A percentile compares a stretch with the other conserved stretches of the same genome.
Evolutionary conservation across 2,329 filamentous ascomycete species (phyloP).

Genomic region (Fusarium euwallaceae): DNA sequence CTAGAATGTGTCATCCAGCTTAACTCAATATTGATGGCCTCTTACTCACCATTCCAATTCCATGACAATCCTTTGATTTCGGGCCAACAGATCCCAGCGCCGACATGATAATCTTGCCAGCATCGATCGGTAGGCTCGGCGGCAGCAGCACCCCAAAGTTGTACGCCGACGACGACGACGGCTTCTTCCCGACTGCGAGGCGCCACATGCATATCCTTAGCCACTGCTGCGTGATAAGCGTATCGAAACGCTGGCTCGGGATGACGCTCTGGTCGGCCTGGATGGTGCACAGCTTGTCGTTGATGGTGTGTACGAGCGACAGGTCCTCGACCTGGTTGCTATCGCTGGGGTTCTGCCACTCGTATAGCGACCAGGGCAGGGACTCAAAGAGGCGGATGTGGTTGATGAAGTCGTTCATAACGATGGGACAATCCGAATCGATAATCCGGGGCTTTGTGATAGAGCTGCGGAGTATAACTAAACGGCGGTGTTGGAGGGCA

Average conservation of each 20-base stretch:
- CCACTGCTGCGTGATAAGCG: slow-evolving; percentile 51
- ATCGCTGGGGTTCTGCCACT: slow-evolving; percentile 45
- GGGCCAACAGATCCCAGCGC: slow-evolving; percentile 43
- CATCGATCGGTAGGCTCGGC: slow-evolving; percentile 45
- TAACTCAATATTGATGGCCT: fast-evolving
- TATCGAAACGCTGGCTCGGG: slow-evolving; percentile 51
- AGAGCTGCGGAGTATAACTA: slow-evolving; percentile 48
- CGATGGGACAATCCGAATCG: slow-evolving; percentile 48
- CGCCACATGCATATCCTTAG: slow-evolving; percentile 50
- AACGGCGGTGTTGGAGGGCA: slow-evolving; percentile 47
- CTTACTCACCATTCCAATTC: slow-evolving; percentile 47
- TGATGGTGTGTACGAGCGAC: slow-evolving; percentile 42
- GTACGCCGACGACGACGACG: slow-evolving; percentile 29
- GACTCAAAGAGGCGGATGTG: slow-evolving; percentile 50
- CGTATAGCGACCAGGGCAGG: slow-evolving; percentile 47
- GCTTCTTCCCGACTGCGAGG: slow-evolving; percentile 46
- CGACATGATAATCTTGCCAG: slow-evolving; percentile 47
- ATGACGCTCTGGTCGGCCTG: slow-evolving; percentile 47
- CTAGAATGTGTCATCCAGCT: not conserved
- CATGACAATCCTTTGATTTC: slow-evolving; percentile 50
- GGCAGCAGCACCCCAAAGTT: slow-evolving; percentile 37
- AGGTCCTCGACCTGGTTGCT: slow-evolving; percentile 31
- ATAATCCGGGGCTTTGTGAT: slow-evolving; percentile 49
- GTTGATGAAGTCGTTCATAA: slow-evolving; percentile 53
- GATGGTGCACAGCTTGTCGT: slow-evolving; percentile 43